Evolutionary conservation across 495 filamentous ascomycete genomes (phyloP), one percentile per base, ranked within the genome.

Genomic region (Friedmanniomyces simplex): DNA sequence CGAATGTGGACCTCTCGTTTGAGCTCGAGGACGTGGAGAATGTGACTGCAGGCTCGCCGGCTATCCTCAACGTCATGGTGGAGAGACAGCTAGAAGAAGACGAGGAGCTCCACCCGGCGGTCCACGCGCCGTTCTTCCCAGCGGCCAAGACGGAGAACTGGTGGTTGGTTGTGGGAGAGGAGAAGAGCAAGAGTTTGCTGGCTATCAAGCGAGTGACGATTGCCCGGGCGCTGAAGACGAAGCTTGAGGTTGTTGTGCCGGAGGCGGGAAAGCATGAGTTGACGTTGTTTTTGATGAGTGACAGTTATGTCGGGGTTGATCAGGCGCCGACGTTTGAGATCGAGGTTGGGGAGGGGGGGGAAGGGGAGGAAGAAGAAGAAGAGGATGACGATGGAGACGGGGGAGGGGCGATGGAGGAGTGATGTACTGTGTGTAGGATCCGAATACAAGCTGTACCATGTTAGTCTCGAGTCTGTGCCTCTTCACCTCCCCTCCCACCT

Each of bases 261-360:
- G 84, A 82, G 36, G 79, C 86, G 52, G 93, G 93, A 30, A 78
- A 88, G 63, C 87, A 96, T 71, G 83, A 94, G 54, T 72, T 99
- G 67, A 95, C 88, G 66, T 76, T 96, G 54, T 95, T 87, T 71
- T 75, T 97, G 69, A 95, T 99, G 89, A 88, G 93, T 69, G 93
- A 99, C 72, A 95, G 89, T 70, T 99, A 96, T 71, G 81, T 96
- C 18, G 94, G 94, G 7, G 90, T 99, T 43, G 93, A 99, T 74
- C 93, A 97, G 69, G 93, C 93, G 54, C 93, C 91, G 34, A 80
- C 80, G 1, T 96, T 99, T 67, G 83, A 78, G 47, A 84, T 97
- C 30, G 84, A 76, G 52, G 93, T 85, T 20, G 88, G 84, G 14
- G 91, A 97, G 71, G 90, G 89, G 2, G 91, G 91, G 89, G 93